Evolutionary conservation across 768 basidiomycete species (phyloP).

Genomic region (Rhodotorula toruloides): DNA sequence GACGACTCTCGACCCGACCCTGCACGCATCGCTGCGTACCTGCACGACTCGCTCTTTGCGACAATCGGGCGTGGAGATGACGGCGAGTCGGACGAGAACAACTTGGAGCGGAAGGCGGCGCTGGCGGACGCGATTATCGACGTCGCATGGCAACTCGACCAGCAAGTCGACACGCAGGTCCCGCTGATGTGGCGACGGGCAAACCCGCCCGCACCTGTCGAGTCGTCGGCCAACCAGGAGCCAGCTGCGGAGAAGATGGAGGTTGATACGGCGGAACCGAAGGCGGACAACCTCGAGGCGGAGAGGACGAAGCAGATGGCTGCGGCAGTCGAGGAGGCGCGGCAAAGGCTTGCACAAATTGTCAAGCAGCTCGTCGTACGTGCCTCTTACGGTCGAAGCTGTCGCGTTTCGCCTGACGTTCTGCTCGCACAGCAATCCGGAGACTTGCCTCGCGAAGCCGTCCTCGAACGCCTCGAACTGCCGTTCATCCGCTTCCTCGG

Average conservation of each 20-base stretch:
- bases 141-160: conserved; percentile 73
- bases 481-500: conserved; percentile 58
- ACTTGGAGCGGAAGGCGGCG: neutral
- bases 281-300: conserved; percentile 29
- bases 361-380: conserved; percentile 55
- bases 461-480: conserved; percentile 70
- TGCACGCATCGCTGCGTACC: conserved; percentile 5
- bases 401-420: neutral
- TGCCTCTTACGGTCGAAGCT: too few relatives aligned
- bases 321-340: conserved; percentile 61
- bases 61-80: neutral
- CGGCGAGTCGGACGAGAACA: neutral
- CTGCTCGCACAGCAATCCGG: conserved; percentile 52
- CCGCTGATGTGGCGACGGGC: neutral
- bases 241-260: conserved; percentile 43
- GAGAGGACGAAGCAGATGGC: conserved; percentile 54
- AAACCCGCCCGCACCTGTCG: conserved; percentile 37
- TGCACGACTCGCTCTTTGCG: conserved; percentile 17
- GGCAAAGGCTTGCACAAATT: conserved; percentile 58
- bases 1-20: neutral
- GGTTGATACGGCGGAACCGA: conserved; percentile 34
- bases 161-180: conserved; percentile 63
- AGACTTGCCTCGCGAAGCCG: conserved; percentile 59
- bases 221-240: neutral
- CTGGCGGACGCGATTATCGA: conserved; percentile 72